These are phyloP conservation scores for Talaromyces trachyspermus DNA, from an alignment of 495 filamentous ascomycete species.

Conservation along the genomic window DNA sequence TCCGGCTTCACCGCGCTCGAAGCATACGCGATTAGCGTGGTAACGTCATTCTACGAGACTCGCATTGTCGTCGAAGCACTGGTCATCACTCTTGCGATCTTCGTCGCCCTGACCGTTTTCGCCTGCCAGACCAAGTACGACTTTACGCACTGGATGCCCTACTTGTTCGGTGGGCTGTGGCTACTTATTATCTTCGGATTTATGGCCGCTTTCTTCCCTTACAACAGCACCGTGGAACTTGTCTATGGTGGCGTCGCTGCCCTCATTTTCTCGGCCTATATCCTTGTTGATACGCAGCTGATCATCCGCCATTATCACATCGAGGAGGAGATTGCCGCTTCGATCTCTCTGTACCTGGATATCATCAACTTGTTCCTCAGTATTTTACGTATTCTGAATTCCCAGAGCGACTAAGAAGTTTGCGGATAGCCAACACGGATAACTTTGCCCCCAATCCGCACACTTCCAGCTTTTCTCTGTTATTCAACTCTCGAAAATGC, in stretches of 20 bases:
- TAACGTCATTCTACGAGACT: slow-evolving; percentile 78
- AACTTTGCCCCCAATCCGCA: too few species aligned
- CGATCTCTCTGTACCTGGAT: slow-evolving; percentile 92
- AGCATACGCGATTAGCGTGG: slow-evolving; percentile 87
- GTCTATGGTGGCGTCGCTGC: slow-evolving; percentile 74
- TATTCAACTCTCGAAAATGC: too few species aligned
- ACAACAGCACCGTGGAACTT: slow-evolving; percentile 69
- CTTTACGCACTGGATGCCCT: slow-evolving; percentile 94
- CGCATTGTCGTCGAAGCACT: slow-evolving; percentile 84
- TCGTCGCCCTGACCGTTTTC: slow-evolving; percentile 86
- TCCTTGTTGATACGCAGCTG: slow-evolving; percentile 92
- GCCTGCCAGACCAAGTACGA: slow-evolving; percentile 98
- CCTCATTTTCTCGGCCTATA: slow-evolving; percentile 86
- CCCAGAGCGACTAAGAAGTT: slow-evolving; percentile 71
- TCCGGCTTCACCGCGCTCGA: slow-evolving; percentile 85
- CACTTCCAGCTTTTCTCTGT: too few species aligned
- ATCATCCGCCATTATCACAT: slow-evolving; percentile 93
- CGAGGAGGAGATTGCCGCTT: slow-evolving; percentile 97
- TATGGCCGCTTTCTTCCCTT: slow-evolving; percentile 77
- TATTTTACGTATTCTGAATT: slow-evolving; percentile 85
- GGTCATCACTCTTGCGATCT: slow-evolving; percentile 84
- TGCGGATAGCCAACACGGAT: neutral
- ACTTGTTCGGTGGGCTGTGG: slow-evolving; percentile 87
- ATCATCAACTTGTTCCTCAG: slow-evolving; percentile 94
- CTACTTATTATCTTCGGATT: slow-evolving; percentile 87